Conservation (phyloP, 1,284 basidiomycete species). For the Cryptococcus floricola region DNA sequence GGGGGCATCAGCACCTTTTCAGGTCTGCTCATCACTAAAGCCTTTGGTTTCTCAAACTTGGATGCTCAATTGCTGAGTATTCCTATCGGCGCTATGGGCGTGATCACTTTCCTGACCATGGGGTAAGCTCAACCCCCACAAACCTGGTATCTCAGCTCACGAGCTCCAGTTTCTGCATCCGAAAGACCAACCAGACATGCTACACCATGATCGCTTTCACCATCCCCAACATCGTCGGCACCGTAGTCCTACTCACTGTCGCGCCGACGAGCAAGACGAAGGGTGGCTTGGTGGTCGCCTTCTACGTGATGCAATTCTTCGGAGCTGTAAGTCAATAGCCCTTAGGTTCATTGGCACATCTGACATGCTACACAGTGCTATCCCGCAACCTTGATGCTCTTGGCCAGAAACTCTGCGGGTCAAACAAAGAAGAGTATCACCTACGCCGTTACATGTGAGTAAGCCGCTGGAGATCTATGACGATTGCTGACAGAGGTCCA, state of each 20-base stretch:
- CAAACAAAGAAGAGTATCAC: slow-evolving; percentile 33
- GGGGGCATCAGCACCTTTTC: slow-evolving; percentile 32
- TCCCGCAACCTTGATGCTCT: slow-evolving; percentile 22
- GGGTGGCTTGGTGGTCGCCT: slow-evolving; percentile 24
- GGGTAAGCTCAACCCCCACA: background rate
- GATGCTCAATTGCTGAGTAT: slow-evolving; percentile 21
- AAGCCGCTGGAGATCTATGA: background rate
- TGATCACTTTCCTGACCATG: slow-evolving; percentile 15
- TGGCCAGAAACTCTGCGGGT: slow-evolving; percentile 30
- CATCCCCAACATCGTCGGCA: slow-evolving; percentile 29
- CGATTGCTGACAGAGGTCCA: background rate
- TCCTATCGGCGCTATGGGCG: slow-evolving; percentile 16
- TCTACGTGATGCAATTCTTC: slow-evolving; percentile 30
- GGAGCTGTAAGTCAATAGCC: slow-evolving; percentile 12
- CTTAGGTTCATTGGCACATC: background rate
- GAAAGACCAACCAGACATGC: slow-evolving; percentile 21
- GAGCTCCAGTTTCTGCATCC: slow-evolving; percentile 12
- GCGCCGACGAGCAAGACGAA: slow-evolving; percentile 14
- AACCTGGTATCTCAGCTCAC: background rate
- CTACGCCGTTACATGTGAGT: slow-evolving; percentile 22
- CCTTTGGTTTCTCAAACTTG: slow-evolving; percentile 15
- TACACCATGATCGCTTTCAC: slow-evolving; percentile 20
- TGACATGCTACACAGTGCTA: slow-evolving; percentile 8
- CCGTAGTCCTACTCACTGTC: slow-evolving; percentile 25
- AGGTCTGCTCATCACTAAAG: slow-evolving; percentile 21